phyloP scores from a whole-genome alignment of 2,329 filamentous ascomycete genomes.

The Rutstroemia sp. region DNA sequence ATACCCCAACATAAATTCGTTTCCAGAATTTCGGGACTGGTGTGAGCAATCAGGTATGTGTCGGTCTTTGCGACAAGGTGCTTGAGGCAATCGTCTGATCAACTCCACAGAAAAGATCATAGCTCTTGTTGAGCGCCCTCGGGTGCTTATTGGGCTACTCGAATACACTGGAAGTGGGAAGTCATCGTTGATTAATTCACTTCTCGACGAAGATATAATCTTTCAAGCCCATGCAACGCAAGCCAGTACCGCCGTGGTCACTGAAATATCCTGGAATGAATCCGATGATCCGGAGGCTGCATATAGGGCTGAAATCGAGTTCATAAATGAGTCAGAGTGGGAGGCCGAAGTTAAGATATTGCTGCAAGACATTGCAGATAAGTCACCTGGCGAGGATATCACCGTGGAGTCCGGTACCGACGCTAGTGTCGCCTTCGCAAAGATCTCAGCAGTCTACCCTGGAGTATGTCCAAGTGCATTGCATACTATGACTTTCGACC shows the following conservation, averaged over 20 bases:
- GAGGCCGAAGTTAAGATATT: not conserved
- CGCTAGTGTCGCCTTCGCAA: not conserved
- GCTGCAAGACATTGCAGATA: not conserved
- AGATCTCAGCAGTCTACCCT: conserved; percentile 3
- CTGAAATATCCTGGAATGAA: conserved; percentile 1
- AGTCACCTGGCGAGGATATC: not conserved
- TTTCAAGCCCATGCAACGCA: not conserved
- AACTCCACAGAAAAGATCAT: not conserved
- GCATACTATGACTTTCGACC: not conserved
- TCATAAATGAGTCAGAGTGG: not conserved
- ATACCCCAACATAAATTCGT: no score
- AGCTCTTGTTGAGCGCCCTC: not conserved
- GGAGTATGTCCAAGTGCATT: not conserved
- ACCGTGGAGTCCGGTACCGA: not conserved
- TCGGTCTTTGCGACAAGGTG: no score
- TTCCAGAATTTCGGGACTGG: no score
- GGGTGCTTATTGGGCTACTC: not conserved
- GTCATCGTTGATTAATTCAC: conserved; percentile 1
- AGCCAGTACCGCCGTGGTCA: not conserved
- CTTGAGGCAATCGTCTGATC: no score
- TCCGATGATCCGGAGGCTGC: not conserved
- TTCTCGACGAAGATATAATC: conserved; percentile 1
- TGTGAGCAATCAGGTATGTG: no score
- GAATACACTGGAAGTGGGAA: not conserved
- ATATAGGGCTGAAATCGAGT: not conserved